A percentile compares a stretch with the other conserved stretches of the same genome.
These are phyloP conservation scores for Streptanthus diversifolius DNA, from an alignment of 345 rosid species.

Conservation along the genomic window DNA sequence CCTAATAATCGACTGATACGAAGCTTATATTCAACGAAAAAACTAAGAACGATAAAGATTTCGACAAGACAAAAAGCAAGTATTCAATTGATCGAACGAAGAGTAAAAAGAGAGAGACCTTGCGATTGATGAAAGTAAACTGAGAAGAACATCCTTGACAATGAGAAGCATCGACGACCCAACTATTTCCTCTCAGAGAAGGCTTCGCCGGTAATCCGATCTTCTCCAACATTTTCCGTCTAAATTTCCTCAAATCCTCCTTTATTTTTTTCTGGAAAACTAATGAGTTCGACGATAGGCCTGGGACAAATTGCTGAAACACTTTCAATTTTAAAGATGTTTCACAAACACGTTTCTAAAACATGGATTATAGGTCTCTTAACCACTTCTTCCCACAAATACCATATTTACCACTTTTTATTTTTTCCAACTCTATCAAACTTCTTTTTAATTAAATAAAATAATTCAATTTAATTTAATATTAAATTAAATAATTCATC, in stretches of 20 bases:
- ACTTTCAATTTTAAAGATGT: too few relatives aligned
- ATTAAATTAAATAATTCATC: too few relatives aligned
- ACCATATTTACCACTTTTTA: too few relatives aligned
- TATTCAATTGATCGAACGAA: neutral
- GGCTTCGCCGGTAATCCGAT: conserved; percentile 90
- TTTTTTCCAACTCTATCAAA: too few relatives aligned
- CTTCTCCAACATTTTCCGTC: conserved; percentile 68
- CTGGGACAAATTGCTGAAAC: too few relatives aligned
- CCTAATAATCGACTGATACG: neutral
- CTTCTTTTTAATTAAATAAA: too few relatives aligned
- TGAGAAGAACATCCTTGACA: conserved; percentile 96
- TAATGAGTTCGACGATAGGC: neutral
- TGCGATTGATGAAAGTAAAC: conserved; percentile 96
- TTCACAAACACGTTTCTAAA: too few relatives aligned
- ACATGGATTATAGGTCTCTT: too few relatives aligned
- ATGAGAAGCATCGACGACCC: conserved; percentile 88
- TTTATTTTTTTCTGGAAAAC: neutral
- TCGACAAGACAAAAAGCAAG: neutral
- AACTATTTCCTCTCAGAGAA: conserved; percentile 64
- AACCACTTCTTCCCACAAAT: too few relatives aligned
- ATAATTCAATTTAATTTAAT: too few relatives aligned
- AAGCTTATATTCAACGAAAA: neutral
- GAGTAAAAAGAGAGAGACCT: conserved; percentile 46
- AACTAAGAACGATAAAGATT: too few relatives aligned
- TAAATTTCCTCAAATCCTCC: neutral